phyloP scores from a whole-genome alignment of 2,329 filamentous ascomycete genomes.

The Epichloe festucae region DNA sequence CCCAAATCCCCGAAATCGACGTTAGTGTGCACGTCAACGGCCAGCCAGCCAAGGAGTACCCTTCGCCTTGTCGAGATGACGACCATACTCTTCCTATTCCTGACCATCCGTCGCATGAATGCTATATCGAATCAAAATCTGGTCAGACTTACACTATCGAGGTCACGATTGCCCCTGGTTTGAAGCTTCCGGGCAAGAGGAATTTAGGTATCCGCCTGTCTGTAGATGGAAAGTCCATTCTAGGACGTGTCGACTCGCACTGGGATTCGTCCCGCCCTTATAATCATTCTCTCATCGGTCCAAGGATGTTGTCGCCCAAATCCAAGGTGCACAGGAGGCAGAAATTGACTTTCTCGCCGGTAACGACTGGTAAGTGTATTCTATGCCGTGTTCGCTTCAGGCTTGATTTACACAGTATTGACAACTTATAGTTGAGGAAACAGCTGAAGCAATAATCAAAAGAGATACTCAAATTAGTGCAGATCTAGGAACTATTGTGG shows the following conservation, averaged over 20 bases:
- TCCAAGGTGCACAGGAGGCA: background rate
- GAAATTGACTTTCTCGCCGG: background rate
- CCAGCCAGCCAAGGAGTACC: constrained; percentile 12
- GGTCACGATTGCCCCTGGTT: background rate
- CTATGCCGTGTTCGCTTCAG: background rate
- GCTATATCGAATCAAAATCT: constrained; percentile 14
- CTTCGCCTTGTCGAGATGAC: background rate
- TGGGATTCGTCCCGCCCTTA: background rate
- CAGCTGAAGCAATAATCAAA: background rate
- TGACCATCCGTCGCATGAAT: background rate
- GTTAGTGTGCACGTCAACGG: constrained; percentile 10
- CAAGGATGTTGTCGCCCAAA: background rate
- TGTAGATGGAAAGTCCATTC: constrained; percentile 9
- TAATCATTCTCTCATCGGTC: background rate
- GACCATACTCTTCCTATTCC: background rate
- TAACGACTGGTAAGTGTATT: background rate
- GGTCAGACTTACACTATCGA: constrained; percentile 10
- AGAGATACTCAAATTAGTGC: background rate
- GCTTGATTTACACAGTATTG: background rate
- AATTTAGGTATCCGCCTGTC: rapidly evolving
- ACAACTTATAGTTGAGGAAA: constrained; percentile 4
- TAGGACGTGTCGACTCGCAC: rapidly evolving
- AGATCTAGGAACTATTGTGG: constrained; percentile 10
- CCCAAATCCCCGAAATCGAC: constrained; percentile 7
- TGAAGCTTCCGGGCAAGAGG: background rate